Evolutionary conservation across 495 filamentous ascomycete genomes (phyloP).

Genomic region (Rhizodiscina lignyota): DNA sequence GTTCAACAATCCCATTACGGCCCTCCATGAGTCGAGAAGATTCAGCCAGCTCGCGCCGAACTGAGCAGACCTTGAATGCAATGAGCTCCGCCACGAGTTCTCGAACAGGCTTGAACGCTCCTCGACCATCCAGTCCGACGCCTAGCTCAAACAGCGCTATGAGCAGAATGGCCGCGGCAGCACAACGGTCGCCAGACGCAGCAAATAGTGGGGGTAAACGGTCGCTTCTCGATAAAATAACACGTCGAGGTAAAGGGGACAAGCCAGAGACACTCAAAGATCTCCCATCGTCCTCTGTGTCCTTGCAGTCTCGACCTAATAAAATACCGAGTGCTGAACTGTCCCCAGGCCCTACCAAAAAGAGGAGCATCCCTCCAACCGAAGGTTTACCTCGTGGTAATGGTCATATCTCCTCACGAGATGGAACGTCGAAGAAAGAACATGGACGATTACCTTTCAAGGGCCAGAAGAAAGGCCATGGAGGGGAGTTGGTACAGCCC

Average conservation of each 20-base stretch:
- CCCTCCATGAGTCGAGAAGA: conserved; percentile 58
- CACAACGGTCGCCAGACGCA: conserved; percentile 40
- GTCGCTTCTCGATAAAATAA: conserved; percentile 48
- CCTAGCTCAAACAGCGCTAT: conserved; percentile 44
- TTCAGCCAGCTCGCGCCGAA: conserved; percentile 35
- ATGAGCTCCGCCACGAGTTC: conserved; percentile 24
- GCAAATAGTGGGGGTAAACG: conserved; percentile 36
- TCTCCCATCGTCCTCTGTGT: conserved; percentile 37
- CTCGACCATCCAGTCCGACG: conserved; percentile 59
- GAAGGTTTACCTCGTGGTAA: too few relatives aligned
- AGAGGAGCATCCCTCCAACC: conserved; percentile 1
- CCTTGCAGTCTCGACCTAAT: conserved; percentile 24
- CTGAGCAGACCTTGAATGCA: conserved; percentile 22
- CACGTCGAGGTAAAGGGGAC: conserved; percentile 36
- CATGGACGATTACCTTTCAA: conserved; percentile 11
- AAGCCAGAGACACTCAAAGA: conserved; percentile 31
- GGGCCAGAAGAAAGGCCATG: conserved; percentile 5
- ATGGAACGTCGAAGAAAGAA: conserved; percentile 5
- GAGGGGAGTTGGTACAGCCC: conserved; percentile 6
- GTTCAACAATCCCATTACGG: conserved; percentile 29
- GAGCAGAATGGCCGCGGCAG: conserved; percentile 8
- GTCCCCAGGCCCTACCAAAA: conserved; percentile 18
- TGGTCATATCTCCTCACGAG: too few relatives aligned
- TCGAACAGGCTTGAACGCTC: conserved; percentile 29
- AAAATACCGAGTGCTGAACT: conserved; percentile 35